Evolutionary conservation across 1,284 basidiomycete genomes (phyloP), one percentile per base, ranked within the genome.

Genomic region (Tilletia setariae): DNA sequence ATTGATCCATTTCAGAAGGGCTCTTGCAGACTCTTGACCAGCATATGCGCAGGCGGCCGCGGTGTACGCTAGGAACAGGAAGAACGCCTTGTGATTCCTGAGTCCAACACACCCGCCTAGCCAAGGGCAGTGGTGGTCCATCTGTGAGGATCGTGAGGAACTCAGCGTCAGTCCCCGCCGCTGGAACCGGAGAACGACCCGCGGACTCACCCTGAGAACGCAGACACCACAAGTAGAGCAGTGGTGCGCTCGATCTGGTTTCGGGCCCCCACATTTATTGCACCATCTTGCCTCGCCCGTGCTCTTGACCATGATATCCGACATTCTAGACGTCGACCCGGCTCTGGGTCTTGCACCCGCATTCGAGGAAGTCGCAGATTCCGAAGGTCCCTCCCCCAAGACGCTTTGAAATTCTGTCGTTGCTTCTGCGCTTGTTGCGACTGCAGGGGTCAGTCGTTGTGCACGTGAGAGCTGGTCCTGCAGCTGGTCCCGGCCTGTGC

Each of bases 21-120:
- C 80, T 1, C 74, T 68, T 3, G 74, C 75, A 11, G 72, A 74
- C 9, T 75, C 72, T 19, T 72, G 70, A 8, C 70, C 73, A 28
- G 68, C 64, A 49, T 76, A 79, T 64, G 74, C 61, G 67, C 81
- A 80, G 8, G 80, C 73, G 1, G 76, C 67, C 15, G 80, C 74
- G 0, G 78, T 78, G 66, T 82, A 83, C 23, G 69, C 25, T 30
- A 84, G 71, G 63, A 83, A 83, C 25, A 83, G 76, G 28, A 84
- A 73, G 68, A 84, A 84, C 68, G 79, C 76, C 32, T 80, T 77
- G 72, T 84, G 83, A 63, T 84, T 84, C 32, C 74, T 65, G 19
- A 78, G 71, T 7, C 82, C 83, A 1, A 83, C 79, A 68, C 83
- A 84, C 30, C 78, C 76, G 11, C 76, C 78, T 21, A 81, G 69